Base-by-base conservation (phyloP, 441 rosid species). In the Populus hybrid region DNA sequence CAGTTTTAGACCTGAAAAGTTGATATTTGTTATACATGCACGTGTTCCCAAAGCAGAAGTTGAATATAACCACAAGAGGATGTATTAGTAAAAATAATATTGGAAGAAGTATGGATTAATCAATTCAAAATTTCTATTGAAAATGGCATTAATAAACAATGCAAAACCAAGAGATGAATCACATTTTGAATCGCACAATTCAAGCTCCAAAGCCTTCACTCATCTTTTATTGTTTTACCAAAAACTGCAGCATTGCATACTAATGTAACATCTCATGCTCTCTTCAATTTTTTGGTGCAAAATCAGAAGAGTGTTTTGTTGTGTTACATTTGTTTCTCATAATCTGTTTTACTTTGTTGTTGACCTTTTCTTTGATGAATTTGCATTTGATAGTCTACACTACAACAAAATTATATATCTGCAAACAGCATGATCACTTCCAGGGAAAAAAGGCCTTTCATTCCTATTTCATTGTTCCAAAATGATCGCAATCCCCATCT, bases 401-500 rank as follows among this genome's bases (percentile, higher is more conserved):
- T 24, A 21, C 21, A 14, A 24, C 31, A 29, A 29, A 74, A 64
- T 31, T 8, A 73, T n/a, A 16, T 28, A 16, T 28, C 33, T 9
- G 56, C 50, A 26, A 75, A 31, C 45, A 10, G 8, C 9, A 50
- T 23, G 70, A 26, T 66, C 70, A 64, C 35, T 42, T 53, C 35
- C 11, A 69, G 72, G 64, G 40, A 31, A 69, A 26, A 14, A 77
- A 68, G 74, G 63, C 24, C 40, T 67, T 56, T 26, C 21, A 29
- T 23, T 77, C 76, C 21, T 66, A 20, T 33, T 64, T n/a, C 21
- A 9, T 76, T 14, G 70, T 21, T 74, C 56, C 28, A n/a, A 56
- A 36, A 78, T 69, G 67, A 28, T 70, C 9, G 61, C 45, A 35
- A 64, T 73, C 72, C n/a, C 36, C 29, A 63, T 36, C 59, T 72